Evolutionary conservation across 1,139 yeast species (phyloP), one percentile per base, ranked within the genome.

Genomic region (Geotrichum histeridarum): DNA sequence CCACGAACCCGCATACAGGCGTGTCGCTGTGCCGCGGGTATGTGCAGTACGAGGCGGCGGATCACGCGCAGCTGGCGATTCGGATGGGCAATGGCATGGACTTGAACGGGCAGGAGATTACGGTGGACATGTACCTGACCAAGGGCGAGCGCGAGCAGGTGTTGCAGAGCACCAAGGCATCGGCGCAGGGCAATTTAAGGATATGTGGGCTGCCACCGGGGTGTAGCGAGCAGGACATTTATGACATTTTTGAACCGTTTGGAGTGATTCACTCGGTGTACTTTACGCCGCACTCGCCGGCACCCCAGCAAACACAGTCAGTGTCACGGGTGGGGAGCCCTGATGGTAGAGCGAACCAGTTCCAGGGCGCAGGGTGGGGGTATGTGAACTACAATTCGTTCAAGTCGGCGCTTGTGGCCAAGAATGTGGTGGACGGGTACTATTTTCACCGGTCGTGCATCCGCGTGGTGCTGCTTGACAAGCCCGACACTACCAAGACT

Each of bases 81-180:
- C 89, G 84, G 72, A 84, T 83, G 70, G 88, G 87, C 68, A 87
- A 88, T 73, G 95, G 95, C 74, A 86, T 86, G 91, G 79, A 84
- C 68, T 80, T 88, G 76, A 86, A 86, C 71, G 95, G 88, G 68
- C 84, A 83, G 71, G 90, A 82, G 73, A 90, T 89, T 56, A 87
- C 74, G 68, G 96, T 89, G 67, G 94, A 90, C 69, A 86, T 83
- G 69, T 94, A 87, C 74, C 76, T 86, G 63, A 77, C 89, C 59
- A 85, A 79, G 73, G 84, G 82, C 73, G 95, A 86, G 71, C 86
- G 95, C 30, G 74, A 75, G 82, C 67, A 87, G 84, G 71, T 89
- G 83, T 74, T 77, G 82, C 76, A 81, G 83, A 18, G 11, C 45
- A 17, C 22, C 18, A 17, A 49, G 31, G 33, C 74, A 6, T 83